A percentile compares a stretch with the other conserved stretches of the same genome.
phyloP scores from a whole-genome alignment of 2,329 filamentous ascomycete genomes.

The Botrytis deweyae region DNA sequence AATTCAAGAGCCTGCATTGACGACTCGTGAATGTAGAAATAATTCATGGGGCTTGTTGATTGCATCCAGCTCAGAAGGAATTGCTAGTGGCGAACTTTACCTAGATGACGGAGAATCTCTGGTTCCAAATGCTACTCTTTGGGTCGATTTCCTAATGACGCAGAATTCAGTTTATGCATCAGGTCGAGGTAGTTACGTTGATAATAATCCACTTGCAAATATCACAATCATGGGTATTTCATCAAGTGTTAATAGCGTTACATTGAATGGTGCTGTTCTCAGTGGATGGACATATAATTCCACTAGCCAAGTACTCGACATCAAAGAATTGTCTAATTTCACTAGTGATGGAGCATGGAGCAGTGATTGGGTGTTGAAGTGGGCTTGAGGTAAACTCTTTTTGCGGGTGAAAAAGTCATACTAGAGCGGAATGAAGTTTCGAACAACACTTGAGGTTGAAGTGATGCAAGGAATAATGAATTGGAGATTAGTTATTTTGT shows the following conservation, averaged over 20 bases:
- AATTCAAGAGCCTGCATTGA: slow-evolving; percentile 66
- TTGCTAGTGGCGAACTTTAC: slow-evolving; percentile 63
- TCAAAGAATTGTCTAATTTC: slow-evolving; percentile 50
- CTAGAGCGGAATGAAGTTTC: not conserved
- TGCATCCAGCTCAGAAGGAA: slow-evolving; percentile 55
- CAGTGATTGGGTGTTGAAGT: slow-evolving; percentile 56
- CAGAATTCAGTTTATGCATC: slow-evolving; percentile 48
- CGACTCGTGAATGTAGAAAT: slow-evolving; percentile 60
- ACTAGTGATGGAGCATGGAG: slow-evolving; percentile 58
- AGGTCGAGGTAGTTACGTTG: slow-evolving; percentile 53
- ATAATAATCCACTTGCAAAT: slow-evolving; percentile 58
- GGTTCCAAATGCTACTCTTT: slow-evolving; percentile 53
- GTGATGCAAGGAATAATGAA: not conserved
- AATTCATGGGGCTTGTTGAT: slow-evolving; percentile 68
- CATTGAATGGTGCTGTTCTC: slow-evolving; percentile 51
- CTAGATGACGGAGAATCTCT: slow-evolving; percentile 74
- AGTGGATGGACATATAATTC: slow-evolving; percentile 50
- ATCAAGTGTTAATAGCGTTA: slow-evolving; percentile 46
- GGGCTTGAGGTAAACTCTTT: slow-evolving; percentile 39
- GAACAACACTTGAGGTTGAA: not conserved
- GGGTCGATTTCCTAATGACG: slow-evolving; percentile 51
- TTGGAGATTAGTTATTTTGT: not conserved
- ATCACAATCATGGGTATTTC: slow-evolving; percentile 62
- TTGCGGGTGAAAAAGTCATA: not conserved
- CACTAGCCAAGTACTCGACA: slow-evolving; percentile 48